Base-by-base conservation (phyloP, 345 rosid species). In the Diplotaxis tenuifolia region DNA sequence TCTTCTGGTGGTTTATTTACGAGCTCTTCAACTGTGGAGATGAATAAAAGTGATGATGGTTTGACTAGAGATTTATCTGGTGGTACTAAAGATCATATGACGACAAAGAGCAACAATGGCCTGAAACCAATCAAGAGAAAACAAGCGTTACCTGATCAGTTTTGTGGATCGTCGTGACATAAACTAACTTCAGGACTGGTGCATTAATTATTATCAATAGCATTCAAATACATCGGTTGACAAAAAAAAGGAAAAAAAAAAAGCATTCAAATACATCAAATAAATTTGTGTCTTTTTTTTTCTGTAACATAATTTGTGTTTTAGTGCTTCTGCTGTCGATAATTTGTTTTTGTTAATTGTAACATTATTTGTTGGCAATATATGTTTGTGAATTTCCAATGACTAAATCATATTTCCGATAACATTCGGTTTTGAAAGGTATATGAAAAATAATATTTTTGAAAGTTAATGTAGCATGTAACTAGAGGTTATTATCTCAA, bases 21-120 rank as follows among this genome's bases (percentile, higher is more conserved):
- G 0, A 85, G 84, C 55, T 72, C 93, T 62, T 79, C 78, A 47
- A 66, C 78, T 49, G 18, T 56, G 75, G 80, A 88, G 28, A 86
- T 74, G 86, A 61, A 79, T 76, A 77, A 49, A 34, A 28, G 83
- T 67, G 66, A 31, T 0, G 65, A 47, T 71, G 75, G 62, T 34
- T 65, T 61, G 15, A 32, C 61, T 25, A 76, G 61, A 76, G 80
- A 76, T 16, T 5, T 62, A 73, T 68, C 70, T 0, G 58, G 71
- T 0, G 60, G 72, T 70, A 77, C 85, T 61, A 86, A 79, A 85
- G 96, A 84, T 75, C 64, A 69, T 47, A 59, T 58, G 52, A 83
- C 45, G 72, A 79, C 68, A 27, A 75, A 36, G 73, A 79, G 67
- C 60, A 70, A 45, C 28, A 55, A 16, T 70, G 50, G 57, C 72